Base-by-base conservation (phyloP, 441 rosid species). In the Pelargonium myrrhifolium region DNA sequence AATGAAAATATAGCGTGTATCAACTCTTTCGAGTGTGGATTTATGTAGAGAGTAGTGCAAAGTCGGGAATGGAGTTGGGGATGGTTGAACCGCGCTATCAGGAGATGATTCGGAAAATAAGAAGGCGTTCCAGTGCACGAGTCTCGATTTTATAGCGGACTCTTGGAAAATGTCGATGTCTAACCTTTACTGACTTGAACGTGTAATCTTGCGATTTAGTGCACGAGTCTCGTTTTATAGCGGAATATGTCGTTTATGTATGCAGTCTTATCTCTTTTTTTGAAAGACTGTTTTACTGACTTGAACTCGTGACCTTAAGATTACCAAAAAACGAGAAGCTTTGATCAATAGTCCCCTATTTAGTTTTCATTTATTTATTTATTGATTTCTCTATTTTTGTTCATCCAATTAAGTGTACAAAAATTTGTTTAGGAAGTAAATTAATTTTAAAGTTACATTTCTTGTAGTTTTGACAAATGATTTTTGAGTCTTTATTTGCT, bases 81-180 rank as follows among this genome's bases (percentile, higher is more conserved):
- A 74, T 51, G 76, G 83, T 85, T 43, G 89, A 87, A 73, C 69
- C 66, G 14, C 75, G 79, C 72, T 87, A 81, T 59, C 76, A 45
- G 74, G 82, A 83, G 65, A 77, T 80, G 18, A 66, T 86, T 60
- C 70, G 78, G 71, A 81, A 82, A 65, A 71, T 86, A 66, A 45
- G 9, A 42, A 45, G 51, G 5, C 51, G 6, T 4, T 45, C 4
- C 51, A 45, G 4, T 11, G 51, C 51, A 45, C 15, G 51, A 45
- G 51, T 11, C 51, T 45, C 51, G 39, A 5, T 35, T 35, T 35
- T 35, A 35, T 35, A 35, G 39, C 6, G 39, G 39, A 35, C 39
- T 35, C 39, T n/a, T 35, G 39, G 39, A 35, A 35, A 35, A 35
- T 35, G 39, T 9, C n/a, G n/a, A n/a, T n/a, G n/a, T n/a, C n/a